A percentile compares a stretch with the other conserved stretches of the same genome.
Conservation (phyloP, 352 stramenopile species). For the Globisporangium recalcitrans region DNA sequence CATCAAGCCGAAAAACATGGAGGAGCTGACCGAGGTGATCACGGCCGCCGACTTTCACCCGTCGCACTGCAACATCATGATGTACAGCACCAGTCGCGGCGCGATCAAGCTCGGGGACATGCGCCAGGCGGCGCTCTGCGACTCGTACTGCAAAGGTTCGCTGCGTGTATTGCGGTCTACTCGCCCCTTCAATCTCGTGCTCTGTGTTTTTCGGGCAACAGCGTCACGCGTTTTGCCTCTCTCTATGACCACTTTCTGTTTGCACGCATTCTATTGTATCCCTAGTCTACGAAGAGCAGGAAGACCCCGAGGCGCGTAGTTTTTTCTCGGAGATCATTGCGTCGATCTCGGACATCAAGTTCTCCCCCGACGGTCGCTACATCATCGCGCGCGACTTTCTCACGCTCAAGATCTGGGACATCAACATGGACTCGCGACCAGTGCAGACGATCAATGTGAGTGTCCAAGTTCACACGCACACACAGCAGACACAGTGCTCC, state of each 20-base stretch:
- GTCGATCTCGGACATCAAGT: conserved; percentile 93
- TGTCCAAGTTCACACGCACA: background rate
- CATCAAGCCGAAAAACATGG: conserved; percentile 96
- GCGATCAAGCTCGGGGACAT: conserved; percentile 93
- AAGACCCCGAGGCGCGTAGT: conserved; percentile 75
- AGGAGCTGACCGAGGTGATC: conserved; percentile 96
- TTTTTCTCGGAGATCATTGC: conserved; percentile 97
- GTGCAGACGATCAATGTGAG: conserved; percentile 91
- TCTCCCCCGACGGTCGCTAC: conserved; percentile 91
- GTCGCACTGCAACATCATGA: conserved; percentile 91
- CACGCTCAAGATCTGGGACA: conserved; percentile 95
- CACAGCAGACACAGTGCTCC: background rate
- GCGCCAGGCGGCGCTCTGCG: conserved; percentile 85
- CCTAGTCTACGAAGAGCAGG: conserved; percentile 76
- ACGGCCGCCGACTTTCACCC: conserved; percentile 93
- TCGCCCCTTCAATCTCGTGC: too few species aligned
- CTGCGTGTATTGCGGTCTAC: background rate
- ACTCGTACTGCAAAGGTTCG: conserved; percentile 71
- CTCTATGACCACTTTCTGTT: background rate
- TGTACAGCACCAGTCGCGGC: conserved; percentile 92
- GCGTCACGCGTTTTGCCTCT: background rate
- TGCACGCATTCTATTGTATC: background rate
- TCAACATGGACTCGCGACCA: conserved; percentile 92
- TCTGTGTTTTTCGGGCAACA: background rate
- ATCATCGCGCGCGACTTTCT: conserved; percentile 95